These are phyloP conservation scores for Pneumocystis wakefieldiae DNA, from an alignment of 1,139 yeast genomes.

Conservation along the genomic window DNA sequence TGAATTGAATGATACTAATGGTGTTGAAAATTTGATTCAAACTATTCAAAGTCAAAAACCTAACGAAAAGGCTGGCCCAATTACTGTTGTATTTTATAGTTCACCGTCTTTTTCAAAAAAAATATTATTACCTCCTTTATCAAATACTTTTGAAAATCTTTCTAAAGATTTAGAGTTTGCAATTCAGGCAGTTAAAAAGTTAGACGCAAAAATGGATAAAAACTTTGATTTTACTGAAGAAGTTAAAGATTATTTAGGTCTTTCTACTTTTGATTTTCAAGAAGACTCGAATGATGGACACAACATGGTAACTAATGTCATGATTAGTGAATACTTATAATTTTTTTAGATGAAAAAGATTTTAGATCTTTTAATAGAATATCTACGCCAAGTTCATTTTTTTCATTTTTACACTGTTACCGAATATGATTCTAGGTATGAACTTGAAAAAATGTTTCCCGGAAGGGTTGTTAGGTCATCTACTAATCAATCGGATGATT, in stretches of 20 bases:
- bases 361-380: conserved; percentile 13
- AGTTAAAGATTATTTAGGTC: neutral
- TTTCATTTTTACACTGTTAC: conserved; percentile 15
- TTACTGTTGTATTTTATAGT: neutral
- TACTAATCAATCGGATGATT: conserved; percentile 1
- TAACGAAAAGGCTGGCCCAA: neutral
- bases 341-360: conserved; percentile 5
- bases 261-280: neutral
- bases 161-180: neutral
- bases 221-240: neutral
- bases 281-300: neutral
- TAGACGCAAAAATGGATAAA: neutral
- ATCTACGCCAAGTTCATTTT: conserved; percentile 13
- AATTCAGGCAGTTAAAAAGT: neutral
- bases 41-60: neutral
- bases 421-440: conserved; percentile 14
- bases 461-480: conserved; percentile 12
- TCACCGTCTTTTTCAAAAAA: neutral
- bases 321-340: neutral
- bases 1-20: neutral
- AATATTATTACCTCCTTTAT: neutral
- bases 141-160: neutral
- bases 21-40: neutral
- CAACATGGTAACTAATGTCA: neutral
- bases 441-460: conserved; percentile 11